Evolutionary conservation across 305 asterid genomes (phyloP), one percentile per base, ranked within the genome.

Genomic region (Fraxinus angustifolia): DNA sequence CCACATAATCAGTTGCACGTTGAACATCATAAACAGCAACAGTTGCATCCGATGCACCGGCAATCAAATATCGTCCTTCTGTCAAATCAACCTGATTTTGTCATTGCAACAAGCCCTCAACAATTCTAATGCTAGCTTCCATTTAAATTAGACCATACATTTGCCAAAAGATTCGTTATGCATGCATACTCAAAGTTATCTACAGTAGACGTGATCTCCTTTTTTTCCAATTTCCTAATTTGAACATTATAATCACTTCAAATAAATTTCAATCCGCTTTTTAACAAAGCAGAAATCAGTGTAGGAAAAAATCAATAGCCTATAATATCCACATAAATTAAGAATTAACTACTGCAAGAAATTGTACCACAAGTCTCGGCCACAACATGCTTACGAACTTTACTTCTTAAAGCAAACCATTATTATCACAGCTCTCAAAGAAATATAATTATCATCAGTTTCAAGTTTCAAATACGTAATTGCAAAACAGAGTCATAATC

Each of bases 51-150:
- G 97, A 84, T 40, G 98, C 94, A 79, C 94, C 95, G 26, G 97
- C 92, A 73, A 96, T 85, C 80, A 96, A 90, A 87, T 96, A 96
- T 65, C 99, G 90, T 21, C 97, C 92, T 90, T 94, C 99, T 85
- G 97, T 96, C 93, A 96, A 92, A 92, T 96, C 99, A 90, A 94
- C 97, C 98, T 93, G 97, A 89, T 86, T 88, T 89, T 86, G 91
- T 90, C 90, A 90, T 89, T 92, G 87, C 78, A 87, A 87, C 23
- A 81, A 82, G 90, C 84, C 87, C 90, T 86, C 84, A 85, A 73
- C 78, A 72, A 68, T 31, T 81, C 80, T 85, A 83, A 85, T 58
- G 60, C 78, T 34, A 75, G 58, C 76, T 77, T 73, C 56, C 77
- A 84, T 56, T 42, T 74, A 80, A 16, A 60, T 17, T n/a, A 33